Percentiles rank a stretch among this genome's conserved stretches.
These are phyloP conservation scores for Petunia secreta DNA, from an alignment of 257 asterid genomes.

Conservation along the genomic window DNA sequence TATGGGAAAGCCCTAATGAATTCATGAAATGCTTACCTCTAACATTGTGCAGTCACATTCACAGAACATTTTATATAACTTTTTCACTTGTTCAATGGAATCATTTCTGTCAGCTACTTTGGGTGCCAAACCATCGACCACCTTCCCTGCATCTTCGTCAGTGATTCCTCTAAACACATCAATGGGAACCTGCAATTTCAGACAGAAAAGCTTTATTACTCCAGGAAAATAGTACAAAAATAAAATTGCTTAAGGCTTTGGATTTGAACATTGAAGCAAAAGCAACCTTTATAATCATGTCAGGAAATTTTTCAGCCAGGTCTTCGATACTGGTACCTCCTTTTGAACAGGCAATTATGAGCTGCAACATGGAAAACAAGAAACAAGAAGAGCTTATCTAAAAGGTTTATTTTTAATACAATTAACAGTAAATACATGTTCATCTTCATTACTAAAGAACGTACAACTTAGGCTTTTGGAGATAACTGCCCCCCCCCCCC, in stretches of 20 bases:
- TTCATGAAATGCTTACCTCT: constrained; percentile 57
- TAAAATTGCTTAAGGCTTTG: background rate
- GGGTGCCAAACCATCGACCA: constrained; percentile 91
- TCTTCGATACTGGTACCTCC: constrained; percentile 99
- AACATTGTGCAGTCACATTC: constrained; percentile 87
- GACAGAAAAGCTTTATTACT: background rate
- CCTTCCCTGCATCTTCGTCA: constrained; percentile 94
- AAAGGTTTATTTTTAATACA: background rate
- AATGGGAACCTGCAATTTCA: constrained; percentile 67
- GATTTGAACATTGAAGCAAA: background rate
- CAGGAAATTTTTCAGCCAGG: constrained; percentile 94
- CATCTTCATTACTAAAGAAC: background rate
- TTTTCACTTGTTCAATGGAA: constrained; percentile 94
- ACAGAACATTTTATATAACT: constrained; percentile 87
- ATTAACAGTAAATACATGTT: background rate
- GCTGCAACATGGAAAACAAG: constrained; percentile 47
- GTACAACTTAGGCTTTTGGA: background rate
- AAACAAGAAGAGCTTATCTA: background rate
- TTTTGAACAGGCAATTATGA: constrained; percentile 84
- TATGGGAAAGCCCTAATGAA: background rate
- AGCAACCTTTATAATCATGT: constrained; percentile 80
- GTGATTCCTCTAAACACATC: constrained; percentile 93
- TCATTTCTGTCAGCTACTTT: constrained; percentile 81
- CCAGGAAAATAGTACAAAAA: constrained; percentile 7
- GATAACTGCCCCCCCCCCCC: background rate